A percentile compares a stretch with the other conserved stretches of the same genome.
Evolutionary conservation across 305 asterid species (phyloP).

Genomic region (Fraxinus paxiana): DNA sequence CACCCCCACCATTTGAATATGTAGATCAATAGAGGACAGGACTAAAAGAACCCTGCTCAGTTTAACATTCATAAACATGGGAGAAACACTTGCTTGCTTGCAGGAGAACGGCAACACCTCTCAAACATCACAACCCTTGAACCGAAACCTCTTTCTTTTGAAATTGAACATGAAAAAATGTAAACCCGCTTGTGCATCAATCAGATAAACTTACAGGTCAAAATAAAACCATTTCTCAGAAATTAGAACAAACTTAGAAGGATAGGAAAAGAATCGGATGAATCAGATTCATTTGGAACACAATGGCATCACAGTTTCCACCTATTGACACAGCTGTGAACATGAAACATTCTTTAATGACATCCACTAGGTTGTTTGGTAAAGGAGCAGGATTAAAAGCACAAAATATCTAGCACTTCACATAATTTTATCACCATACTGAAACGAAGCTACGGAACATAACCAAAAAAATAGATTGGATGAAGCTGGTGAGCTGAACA

Average conservation of each 20-base stretch:
- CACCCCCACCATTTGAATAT: background rate
- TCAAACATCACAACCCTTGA: background rate
- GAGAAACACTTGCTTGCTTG: background rate
- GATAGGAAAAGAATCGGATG: background rate
- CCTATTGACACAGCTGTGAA: background rate
- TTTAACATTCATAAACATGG: background rate
- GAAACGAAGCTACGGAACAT: background rate
- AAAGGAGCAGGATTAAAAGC: background rate
- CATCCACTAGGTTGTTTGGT: background rate
- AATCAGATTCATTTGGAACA: background rate
- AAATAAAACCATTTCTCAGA: background rate
- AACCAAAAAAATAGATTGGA: background rate
- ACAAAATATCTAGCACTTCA: background rate
- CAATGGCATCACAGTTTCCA: background rate
- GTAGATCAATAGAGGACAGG: background rate
- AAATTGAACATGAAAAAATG: background rate
- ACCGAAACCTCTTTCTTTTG: background rate
- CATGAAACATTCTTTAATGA: background rate
- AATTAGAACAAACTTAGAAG: background rate
- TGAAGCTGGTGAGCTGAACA: background rate
- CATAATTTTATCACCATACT: background rate
- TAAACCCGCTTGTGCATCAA: background rate
- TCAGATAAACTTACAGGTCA: background rate
- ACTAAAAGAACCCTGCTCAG: background rate
- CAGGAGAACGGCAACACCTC: background rate